Percentiles rank a stretch among this genome's conserved stretches.
Conservation (phyloP, 176 grass and related monocot species). For the Dactylis glomerata region DNA sequence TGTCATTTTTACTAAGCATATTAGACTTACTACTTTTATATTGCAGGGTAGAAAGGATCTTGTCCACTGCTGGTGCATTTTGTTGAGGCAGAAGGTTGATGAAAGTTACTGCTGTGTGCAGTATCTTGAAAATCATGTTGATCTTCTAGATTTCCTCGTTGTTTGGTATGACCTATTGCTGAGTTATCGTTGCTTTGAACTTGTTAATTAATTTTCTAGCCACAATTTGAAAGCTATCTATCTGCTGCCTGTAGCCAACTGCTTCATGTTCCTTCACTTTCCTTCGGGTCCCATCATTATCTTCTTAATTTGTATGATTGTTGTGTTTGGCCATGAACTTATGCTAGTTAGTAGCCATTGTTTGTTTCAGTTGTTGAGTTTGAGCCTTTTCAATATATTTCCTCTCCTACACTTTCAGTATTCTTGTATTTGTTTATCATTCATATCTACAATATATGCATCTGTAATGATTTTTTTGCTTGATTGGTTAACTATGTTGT, state of each 20-base stretch:
- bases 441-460: conserved; percentile 11
- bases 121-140: conserved; percentile 88
- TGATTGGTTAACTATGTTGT: conserved; percentile 30
- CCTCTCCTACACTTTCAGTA: background rate
- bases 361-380: background rate
- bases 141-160: conserved; percentile 97
- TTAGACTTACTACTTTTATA: conserved; percentile 19
- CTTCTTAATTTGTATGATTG: conserved; percentile 16
- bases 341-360: background rate
- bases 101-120: conserved; percentile 67
- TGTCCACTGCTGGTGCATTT: conserved; percentile 85
- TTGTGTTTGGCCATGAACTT: background rate
- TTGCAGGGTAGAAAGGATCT: conserved; percentile 94
- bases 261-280: conserved; percentile 3
- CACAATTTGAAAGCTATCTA: background rate
- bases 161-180: conserved; percentile 65
- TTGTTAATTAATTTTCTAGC: background rate
- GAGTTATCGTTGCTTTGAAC: background rate
- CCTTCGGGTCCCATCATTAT: background rate
- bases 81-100: conserved; percentile 85
- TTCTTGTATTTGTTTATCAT: conserved; percentile 18
- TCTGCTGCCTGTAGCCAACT: background rate
- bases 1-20: background rate
- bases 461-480: conserved; percentile 7
- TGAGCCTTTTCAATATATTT: background rate